These are phyloP conservation scores for Penicillium tannophilum DNA, from an alignment of 495 filamentous ascomycete species.

Conservation along the genomic window DNA sequence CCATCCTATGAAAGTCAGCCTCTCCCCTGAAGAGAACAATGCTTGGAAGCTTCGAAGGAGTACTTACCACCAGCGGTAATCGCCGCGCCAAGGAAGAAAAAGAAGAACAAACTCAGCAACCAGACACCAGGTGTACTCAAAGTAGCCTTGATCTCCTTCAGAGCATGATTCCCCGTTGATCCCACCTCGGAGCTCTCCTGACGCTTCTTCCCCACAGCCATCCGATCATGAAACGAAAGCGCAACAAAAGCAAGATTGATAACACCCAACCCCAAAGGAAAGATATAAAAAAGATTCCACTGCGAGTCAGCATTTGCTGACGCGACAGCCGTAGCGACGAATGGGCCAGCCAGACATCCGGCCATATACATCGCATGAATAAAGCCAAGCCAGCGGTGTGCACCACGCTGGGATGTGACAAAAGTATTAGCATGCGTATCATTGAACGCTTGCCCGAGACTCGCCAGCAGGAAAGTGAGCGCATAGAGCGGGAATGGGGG, in stretches of 20 bases:
- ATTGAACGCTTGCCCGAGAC: conserved; percentile 37
- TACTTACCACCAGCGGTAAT: conserved; percentile 32
- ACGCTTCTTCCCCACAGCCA: conserved; percentile 8
- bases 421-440: conserved; percentile 41
- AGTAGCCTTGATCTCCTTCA: conserved; percentile 28
- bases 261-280: conserved; percentile 29
- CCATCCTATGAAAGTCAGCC: conserved; percentile 19
- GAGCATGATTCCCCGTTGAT: conserved; percentile 11
- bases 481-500: conserved; percentile 33
- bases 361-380: conserved; percentile 43
- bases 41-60: neutral
- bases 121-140: conserved; percentile 29
- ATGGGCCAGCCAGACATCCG: conserved; percentile 34
- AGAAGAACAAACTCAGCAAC: conserved; percentile 37
- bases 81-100: conserved; percentile 34
- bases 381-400: conserved; percentile 37
- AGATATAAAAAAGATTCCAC: conserved; percentile 32
- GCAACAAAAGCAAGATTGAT: conserved; percentile 24
- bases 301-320: conserved; percentile 22
- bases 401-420: conserved; percentile 25
- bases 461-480: conserved; percentile 35
- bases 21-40: neutral
- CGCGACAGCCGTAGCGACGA: conserved; percentile 33
- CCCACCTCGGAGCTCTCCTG: neutral
- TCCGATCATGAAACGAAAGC: conserved; percentile 27